A percentile compares a stretch with the other conserved stretches of the same genome.
Evolutionary conservation across 371 early-diverging fungal species (phyloP).

Genomic region (Mucor velutinosus): DNA sequence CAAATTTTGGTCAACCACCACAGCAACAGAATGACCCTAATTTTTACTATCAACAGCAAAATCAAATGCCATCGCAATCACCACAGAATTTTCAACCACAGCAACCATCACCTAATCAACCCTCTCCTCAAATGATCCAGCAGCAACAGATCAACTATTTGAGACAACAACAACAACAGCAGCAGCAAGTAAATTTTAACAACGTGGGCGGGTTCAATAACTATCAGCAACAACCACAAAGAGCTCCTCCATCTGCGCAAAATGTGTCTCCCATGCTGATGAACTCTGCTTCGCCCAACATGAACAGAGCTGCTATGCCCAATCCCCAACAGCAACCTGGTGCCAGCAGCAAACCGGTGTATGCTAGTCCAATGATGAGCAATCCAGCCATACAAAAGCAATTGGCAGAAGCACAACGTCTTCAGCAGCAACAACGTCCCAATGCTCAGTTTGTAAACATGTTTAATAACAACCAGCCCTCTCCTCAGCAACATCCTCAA

Average conservation of each 20-base stretch:
- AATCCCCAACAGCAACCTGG: slow-evolving; percentile 8
- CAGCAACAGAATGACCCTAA: slow-evolving; percentile 16
- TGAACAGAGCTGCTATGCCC: not conserved
- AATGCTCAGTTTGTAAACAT: slow-evolving; percentile 3
- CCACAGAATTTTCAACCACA: slow-evolving; percentile 11
- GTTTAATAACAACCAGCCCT: slow-evolving; percentile 1
- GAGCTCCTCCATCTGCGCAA: slow-evolving; percentile 13
- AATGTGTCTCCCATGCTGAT: slow-evolving; percentile 19
- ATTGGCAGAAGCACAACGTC: slow-evolving; percentile 4
- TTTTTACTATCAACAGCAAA: slow-evolving; percentile 19
- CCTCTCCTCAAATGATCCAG: slow-evolving; percentile 19
- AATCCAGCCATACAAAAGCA: slow-evolving; percentile 7
- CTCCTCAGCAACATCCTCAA: not conserved
- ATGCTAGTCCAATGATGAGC: slow-evolving; percentile 4
- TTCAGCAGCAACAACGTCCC: not conserved
- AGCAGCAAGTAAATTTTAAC: slow-evolving; percentile 21
- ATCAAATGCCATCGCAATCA: not conserved
- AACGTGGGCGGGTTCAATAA: slow-evolving; percentile 7
- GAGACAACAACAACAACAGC: slow-evolving; percentile 17
- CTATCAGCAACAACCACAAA: slow-evolving; percentile 18
- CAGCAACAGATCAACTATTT: slow-evolving; percentile 13
- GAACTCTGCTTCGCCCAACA: slow-evolving; percentile 12
- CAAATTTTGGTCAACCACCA: slow-evolving; percentile 3
- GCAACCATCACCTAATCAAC: slow-evolving; percentile 8
- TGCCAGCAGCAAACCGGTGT: not conserved